A percentile compares a stretch with the other conserved stretches of the same genome.
Evolutionary conservation across 2,329 filamentous ascomycete genomes (phyloP).

Genomic region (Pseudogymnoascus sp.): DNA sequence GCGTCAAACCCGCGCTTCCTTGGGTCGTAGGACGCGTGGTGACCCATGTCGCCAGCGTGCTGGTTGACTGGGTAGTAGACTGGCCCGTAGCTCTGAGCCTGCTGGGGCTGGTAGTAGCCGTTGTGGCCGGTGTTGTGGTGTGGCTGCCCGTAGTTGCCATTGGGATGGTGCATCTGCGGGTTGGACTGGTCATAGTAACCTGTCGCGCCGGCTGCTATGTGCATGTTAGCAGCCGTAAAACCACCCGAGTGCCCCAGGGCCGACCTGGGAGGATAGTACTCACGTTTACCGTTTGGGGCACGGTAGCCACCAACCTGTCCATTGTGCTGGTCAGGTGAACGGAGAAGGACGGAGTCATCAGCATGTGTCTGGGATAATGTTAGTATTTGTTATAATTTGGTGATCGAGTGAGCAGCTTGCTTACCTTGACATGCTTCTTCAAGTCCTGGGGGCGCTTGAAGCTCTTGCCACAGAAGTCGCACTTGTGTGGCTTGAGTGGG

Average conservation of each 20-base stretch:
- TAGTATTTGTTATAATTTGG: conserved; percentile 17
- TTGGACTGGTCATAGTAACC: conserved; percentile 54
- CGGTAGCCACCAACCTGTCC: conserved; percentile 40
- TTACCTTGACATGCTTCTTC: conserved; percentile 94
- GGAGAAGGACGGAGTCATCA: conserved; percentile 73
- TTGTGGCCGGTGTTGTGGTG: conserved; percentile 43
- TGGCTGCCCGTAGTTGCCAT: conserved; percentile 42
- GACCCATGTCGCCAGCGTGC: conserved; percentile 58
- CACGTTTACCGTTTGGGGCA: conserved; percentile 45
- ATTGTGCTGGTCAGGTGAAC: conserved; percentile 26
- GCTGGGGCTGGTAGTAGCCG: conserved; percentile 45
- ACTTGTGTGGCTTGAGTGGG: conserved; percentile 98
- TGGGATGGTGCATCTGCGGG: conserved; percentile 50
- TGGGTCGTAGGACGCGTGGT: conserved; percentile 55
- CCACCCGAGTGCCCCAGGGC: background rate
- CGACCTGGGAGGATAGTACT: conserved; percentile 20
- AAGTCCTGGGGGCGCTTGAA: conserved; percentile 98
- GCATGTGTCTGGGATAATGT: conserved; percentile 62
- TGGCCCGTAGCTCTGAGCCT: conserved; percentile 59
- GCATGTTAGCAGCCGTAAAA: conserved; percentile 28
- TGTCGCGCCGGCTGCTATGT: conserved; percentile 24
- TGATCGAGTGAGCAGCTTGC: conserved; percentile 11
- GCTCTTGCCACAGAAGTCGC: conserved; percentile 95
- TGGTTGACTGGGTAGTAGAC: conserved; percentile 69
- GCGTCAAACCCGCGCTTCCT: conserved; percentile 82